These are phyloP conservation scores for Colletotrichum sp. DNA, from an alignment of 2,329 filamentous ascomycete genomes.

Conservation along the genomic window DNA sequence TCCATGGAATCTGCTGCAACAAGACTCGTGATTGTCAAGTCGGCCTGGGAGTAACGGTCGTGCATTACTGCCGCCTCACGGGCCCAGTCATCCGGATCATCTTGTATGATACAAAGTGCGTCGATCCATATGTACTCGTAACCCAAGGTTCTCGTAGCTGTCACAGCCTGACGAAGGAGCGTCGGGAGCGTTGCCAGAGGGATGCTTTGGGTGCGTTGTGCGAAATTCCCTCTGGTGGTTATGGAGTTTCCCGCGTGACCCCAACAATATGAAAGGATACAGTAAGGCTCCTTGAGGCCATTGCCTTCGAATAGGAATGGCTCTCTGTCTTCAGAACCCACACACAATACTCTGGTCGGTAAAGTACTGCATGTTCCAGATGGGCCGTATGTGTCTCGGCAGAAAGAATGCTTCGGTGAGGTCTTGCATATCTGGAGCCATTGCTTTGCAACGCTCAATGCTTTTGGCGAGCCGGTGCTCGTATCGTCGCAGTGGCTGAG, in stretches of 20 bases:
- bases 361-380: not conserved
- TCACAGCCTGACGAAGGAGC: not conserved
- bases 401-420: accelerated
- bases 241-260: not conserved
- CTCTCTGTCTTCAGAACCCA: not conserved
- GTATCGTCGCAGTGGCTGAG: accelerated
- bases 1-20: not conserved
- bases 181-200: not conserved
- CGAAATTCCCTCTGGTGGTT: not conserved
- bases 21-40: not conserved
- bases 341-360: not conserved
- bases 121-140: not conserved
- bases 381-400: not conserved
- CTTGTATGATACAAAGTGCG: not conserved
- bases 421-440: not conserved
- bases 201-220: not conserved
- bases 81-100: not conserved
- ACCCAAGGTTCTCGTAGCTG: not conserved
- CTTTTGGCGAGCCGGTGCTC: not conserved
- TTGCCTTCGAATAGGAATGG: not conserved
- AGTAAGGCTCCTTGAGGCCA: not conserved
- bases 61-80: not conserved
- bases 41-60: not conserved
- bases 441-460: not conserved
- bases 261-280: not conserved